phyloP scores from a whole-genome alignment of 2,329 filamentous ascomycete genomes.

The Phaeoacremonium minimum region DNA sequence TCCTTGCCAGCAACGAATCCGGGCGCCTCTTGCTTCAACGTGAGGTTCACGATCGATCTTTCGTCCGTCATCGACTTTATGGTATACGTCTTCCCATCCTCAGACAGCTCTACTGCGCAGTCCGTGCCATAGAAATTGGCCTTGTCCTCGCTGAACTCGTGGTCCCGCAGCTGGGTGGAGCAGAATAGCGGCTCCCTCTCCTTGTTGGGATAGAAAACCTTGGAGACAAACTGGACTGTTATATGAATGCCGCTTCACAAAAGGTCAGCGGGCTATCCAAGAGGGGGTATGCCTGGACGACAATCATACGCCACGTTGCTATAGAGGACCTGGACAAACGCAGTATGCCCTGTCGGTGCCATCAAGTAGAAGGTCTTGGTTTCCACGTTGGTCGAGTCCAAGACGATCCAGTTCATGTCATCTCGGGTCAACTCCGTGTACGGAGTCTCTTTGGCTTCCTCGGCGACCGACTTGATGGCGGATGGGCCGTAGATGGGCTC shows the following conservation, averaged over 20 bases:
- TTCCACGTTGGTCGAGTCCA: conserved; percentile 86
- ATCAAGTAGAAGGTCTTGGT: conserved; percentile 92
- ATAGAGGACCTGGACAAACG: conserved; percentile 89
- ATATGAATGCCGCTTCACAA: conserved; percentile 73
- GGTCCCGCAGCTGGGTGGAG: conserved; percentile 72
- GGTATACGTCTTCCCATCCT: conserved; percentile 75
- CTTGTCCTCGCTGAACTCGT: conserved; percentile 80
- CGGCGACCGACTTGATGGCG: conserved; percentile 80
- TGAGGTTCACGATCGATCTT: conserved; percentile 79
- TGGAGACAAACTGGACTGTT: conserved; percentile 90
- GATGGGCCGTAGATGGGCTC: conserved; percentile 92
- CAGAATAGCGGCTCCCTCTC: conserved; percentile 78
- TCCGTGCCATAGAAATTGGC: conserved; percentile 82
- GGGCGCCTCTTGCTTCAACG: conserved; percentile 68
- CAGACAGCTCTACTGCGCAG: conserved; percentile 78
- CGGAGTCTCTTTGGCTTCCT: conserved; percentile 72
- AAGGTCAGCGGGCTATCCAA: conserved; percentile 9
- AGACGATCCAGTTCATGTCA: conserved; percentile 76
- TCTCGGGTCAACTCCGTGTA: conserved; percentile 76
- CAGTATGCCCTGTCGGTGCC: conserved; percentile 71
- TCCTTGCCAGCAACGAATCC: conserved; percentile 83
- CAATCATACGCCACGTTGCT: conserved; percentile 84
- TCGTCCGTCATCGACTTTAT: conserved; percentile 89
- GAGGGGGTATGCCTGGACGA: too few relatives aligned
- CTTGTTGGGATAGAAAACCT: conserved; percentile 76